These are phyloP conservation scores for Litsea cubeba DNA, from an alignment of 164 flowering plant species.

Conservation along the genomic window DNA sequence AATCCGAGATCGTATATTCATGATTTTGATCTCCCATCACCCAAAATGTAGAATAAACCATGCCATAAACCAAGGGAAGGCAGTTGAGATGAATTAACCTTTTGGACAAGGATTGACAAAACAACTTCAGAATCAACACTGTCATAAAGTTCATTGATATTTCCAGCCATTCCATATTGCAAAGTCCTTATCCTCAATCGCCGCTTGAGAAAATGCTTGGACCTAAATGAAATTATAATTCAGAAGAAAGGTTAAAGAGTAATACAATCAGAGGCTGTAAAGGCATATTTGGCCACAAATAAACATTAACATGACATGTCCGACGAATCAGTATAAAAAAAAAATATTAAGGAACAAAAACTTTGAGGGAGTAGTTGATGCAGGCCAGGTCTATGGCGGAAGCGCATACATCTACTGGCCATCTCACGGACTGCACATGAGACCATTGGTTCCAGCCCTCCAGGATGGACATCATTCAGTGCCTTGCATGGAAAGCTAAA, in stretches of 20 bases:
- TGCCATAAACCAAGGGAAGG: background rate
- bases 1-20: background rate
- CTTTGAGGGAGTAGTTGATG: background rate
- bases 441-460: too few species aligned
- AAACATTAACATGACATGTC: background rate
- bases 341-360: background rate
- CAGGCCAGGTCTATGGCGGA: too few species aligned
- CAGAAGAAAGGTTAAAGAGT: too few species aligned
- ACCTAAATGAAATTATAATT: slow-evolving; percentile 30
- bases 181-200: slow-evolving; percentile 84
- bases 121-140: slow-evolving; percentile 92
- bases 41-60: background rate
- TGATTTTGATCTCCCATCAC: background rate
- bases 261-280: background rate
- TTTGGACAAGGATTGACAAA: slow-evolving; percentile 90
- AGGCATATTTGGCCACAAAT: background rate
- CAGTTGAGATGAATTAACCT: slow-evolving; percentile 39
- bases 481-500: too few species aligned
- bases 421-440: too few species aligned
- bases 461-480: too few species aligned
- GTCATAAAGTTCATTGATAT: slow-evolving; percentile 77
- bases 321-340: too few species aligned
- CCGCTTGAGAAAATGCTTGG: slow-evolving; percentile 56
- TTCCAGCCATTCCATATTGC: slow-evolving; percentile 63
- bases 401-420: too few species aligned